Evolutionary conservation across 257 asterid genomes (phyloP).

Genomic region (Solanum gracilifrons): DNA sequence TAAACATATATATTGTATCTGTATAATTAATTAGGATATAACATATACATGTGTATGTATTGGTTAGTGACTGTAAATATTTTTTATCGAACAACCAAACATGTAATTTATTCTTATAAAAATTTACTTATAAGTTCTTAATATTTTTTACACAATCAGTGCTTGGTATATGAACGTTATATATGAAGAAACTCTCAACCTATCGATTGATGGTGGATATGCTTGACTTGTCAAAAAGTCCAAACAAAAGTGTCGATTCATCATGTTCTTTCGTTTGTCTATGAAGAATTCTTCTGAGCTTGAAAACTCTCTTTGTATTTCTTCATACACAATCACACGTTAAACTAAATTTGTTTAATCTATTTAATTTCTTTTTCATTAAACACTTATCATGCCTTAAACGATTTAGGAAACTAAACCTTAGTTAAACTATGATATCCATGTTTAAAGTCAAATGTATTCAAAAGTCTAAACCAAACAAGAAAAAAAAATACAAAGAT

Average conservation of each 20-base stretch:
- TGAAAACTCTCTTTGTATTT: neutral
- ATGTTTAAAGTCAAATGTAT: neutral
- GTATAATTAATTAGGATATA: neutral
- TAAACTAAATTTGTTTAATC: neutral
- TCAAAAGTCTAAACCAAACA: neutral
- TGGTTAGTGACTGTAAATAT: neutral
- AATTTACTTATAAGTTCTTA: neutral
- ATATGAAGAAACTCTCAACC: neutral
- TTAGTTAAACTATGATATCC: neutral
- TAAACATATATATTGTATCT: neutral
- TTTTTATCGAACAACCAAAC: neutral
- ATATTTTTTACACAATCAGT: neutral
- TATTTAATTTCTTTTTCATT: neutral
- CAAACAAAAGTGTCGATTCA: neutral
- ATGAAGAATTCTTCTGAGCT: neutral
- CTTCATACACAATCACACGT: neutral
- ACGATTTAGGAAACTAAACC: neutral
- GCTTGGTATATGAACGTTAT: neutral
- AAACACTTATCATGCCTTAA: neutral
- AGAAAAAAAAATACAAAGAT: neutral
- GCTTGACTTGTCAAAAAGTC: neutral
- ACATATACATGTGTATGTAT: too few species aligned
- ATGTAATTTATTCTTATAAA: neutral
- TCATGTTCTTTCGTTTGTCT: neutral
- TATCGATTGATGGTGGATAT: neutral